Percentiles rank a stretch among this genome's conserved stretches.
Evolutionary conservation across 495 filamentous ascomycete species (phyloP).

Genomic region (Neohortaea acidophila): DNA sequence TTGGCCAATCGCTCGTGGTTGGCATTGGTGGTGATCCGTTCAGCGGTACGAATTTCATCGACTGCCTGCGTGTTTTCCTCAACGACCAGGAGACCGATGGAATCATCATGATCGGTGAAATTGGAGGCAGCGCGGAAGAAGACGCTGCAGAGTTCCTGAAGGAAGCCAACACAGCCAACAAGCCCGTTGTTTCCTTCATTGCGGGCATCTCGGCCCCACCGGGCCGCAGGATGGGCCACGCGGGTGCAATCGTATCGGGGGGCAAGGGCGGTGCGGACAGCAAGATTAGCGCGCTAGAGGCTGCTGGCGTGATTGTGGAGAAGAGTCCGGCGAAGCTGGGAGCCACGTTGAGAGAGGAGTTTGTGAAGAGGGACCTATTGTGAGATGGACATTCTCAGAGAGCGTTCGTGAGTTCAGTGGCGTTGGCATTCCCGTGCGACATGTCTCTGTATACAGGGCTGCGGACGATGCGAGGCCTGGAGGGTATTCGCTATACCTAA

Average conservation of each 20-base stretch:
- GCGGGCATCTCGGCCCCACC: conserved; percentile 95
- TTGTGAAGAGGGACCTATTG: conserved; percentile 88
- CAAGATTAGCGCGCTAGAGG: conserved; percentile 89
- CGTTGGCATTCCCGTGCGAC: no score
- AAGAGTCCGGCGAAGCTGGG: conserved; percentile 81
- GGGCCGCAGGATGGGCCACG: conserved; percentile 95
- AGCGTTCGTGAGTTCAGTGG: no score
- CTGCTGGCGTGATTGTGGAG: conserved; percentile 90
- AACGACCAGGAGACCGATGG: conserved; percentile 90
- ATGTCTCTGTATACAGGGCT: no score
- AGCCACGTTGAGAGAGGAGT: conserved; percentile 84
- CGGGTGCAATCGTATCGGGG: conserved; percentile 90
- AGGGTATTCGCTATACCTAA: no score
- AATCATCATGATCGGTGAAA: conserved; percentile 72
- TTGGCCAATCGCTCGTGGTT: conserved; percentile 94
- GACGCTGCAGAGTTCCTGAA: conserved; percentile 93
- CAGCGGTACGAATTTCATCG: conserved; percentile 98
- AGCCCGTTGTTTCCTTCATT: conserved; percentile 95
- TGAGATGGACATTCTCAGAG: no score
- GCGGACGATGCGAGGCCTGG: no score
- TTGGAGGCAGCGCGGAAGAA: conserved; percentile 79
- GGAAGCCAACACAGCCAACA: conserved; percentile 77
- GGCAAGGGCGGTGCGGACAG: conserved; percentile 95
- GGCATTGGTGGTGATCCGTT: conserved; percentile 98
- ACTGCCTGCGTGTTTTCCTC: conserved; percentile 94